Percentiles rank a stretch among this genome's conserved stretches.
These are phyloP conservation scores for Eucalyptus melliodora DNA, from an alignment of 345 rosid species.

Conservation along the genomic window DNA sequence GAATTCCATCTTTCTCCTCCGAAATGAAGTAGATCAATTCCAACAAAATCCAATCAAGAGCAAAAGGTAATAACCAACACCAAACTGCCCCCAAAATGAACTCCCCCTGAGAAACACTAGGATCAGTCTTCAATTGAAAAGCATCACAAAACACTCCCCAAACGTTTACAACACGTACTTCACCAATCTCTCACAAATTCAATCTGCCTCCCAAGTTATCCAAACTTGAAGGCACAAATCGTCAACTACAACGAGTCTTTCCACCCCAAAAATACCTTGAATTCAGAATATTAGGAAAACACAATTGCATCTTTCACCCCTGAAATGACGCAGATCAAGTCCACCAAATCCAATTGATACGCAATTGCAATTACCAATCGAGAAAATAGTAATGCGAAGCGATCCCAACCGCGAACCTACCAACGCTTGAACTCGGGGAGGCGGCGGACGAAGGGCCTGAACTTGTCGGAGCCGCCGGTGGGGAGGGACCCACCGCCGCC, in stretches of 20 bases:
- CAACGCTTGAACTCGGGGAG: slow-evolving; percentile 87
- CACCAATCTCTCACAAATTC: neutral
- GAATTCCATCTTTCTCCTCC: neutral
- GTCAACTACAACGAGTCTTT: neutral
- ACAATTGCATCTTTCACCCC: neutral
- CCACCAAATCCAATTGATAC: neutral
- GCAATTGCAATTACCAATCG: neutral
- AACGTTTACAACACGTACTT: neutral
- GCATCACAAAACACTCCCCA: neutral
- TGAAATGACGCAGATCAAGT: neutral
- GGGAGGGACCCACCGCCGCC: slow-evolving; percentile 29
- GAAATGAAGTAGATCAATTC: neutral
- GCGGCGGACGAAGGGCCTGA: slow-evolving; percentile 84
- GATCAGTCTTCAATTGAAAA: neutral
- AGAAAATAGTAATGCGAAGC: neutral
- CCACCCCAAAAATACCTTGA: neutral
- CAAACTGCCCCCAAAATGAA: neutral
- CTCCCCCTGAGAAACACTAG: neutral
- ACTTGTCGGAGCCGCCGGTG: slow-evolving; percentile 80
- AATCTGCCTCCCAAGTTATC: neutral
- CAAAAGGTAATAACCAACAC: neutral
- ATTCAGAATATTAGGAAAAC: neutral
- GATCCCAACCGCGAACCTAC: slow-evolving; percentile 9
- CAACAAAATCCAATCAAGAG: neutral
- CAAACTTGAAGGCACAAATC: neutral